Conservation (phyloP, 2,329 filamentous ascomycete genomes). For the Pseudogymnoascus sp. region DNA sequence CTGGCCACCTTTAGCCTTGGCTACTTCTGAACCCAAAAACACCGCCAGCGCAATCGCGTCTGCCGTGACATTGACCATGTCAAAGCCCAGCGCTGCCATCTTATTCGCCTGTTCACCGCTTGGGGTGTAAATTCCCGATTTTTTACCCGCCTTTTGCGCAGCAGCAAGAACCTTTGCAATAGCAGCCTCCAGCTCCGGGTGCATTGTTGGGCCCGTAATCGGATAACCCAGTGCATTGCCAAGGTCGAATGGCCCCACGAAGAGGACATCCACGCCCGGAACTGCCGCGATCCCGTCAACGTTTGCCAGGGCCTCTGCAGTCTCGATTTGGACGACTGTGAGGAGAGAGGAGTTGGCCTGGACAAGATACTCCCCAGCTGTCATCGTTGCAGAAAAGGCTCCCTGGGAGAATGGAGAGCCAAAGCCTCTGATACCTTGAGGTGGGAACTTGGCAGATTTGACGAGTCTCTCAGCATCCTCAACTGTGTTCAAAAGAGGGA, state of each 20-base stretch:
- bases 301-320: conserved; percentile 52
- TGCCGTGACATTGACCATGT: conserved; percentile 55
- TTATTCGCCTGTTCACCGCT: conserved; percentile 49
- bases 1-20: conserved; percentile 39
- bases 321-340: conserved; percentile 65
- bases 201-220: conserved; percentile 53
- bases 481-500: conserved; percentile 49
- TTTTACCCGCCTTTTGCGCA: conserved; percentile 57
- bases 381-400: conserved; percentile 42
- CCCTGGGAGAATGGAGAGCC: conserved; percentile 51
- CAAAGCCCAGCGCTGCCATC: conserved; percentile 52
- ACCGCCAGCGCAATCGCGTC: conserved; percentile 49
- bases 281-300: conserved; percentile 58
- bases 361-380: conserved; percentile 49
- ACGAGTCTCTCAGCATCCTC: conserved; percentile 48
- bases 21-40: conserved; percentile 42
- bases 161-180: conserved; percentile 53
- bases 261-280: conserved; percentile 56
- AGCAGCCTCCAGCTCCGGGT: conserved; percentile 52
- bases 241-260: conserved; percentile 61
- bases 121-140: conserved; percentile 55
- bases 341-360: conserved; percentile 52
- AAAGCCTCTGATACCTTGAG: conserved; percentile 47
- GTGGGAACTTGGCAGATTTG: conserved; percentile 50
- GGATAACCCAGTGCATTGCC: conserved; percentile 59